These are phyloP conservation scores for Gnomoniopsis smithogilvyi DNA, from an alignment of 2,329 filamentous ascomycete species.

Conservation along the genomic window DNA sequence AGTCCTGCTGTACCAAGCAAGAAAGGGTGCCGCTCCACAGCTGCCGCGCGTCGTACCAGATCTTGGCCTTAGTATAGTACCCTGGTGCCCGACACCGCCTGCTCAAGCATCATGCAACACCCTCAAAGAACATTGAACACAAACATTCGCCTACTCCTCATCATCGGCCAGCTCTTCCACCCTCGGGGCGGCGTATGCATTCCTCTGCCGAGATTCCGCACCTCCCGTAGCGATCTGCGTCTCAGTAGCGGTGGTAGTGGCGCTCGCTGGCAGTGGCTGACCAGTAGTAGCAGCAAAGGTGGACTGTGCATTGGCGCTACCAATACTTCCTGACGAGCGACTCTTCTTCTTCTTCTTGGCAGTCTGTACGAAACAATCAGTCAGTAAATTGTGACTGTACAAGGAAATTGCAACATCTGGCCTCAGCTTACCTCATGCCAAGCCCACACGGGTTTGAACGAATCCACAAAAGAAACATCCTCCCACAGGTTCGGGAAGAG, in stretches of 20 bases:
- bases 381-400: not conserved
- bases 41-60: not conserved
- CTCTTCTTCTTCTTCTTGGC: conserved; percentile 50
- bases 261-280: conserved; percentile 47
- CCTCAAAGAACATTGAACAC: not conserved
- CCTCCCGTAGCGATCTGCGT: conserved; percentile 46
- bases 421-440: conserved; percentile 81
- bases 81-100: no score
- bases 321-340: conserved; percentile 24
- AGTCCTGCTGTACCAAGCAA: not conserved
- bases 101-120: no score
- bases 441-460: conserved; percentile 92
- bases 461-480: conserved; percentile 97
- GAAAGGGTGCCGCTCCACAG: not conserved
- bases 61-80: not conserved
- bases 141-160: conserved; percentile 21
- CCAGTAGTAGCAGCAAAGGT: conserved; percentile 52
- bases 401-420: not conserved
- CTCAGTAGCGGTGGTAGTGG: conserved; percentile 54
- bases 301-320: conserved; percentile 34
- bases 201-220: conserved; percentile 35
- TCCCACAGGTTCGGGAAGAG: conserved; percentile 97
- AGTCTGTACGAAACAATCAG: conserved; percentile 22
- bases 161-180: conserved; percentile 34
- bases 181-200: conserved; percentile 39